Base-by-base conservation (phyloP, 805 yeast genomes). In the Cyberlindnera saturnus region DNA sequence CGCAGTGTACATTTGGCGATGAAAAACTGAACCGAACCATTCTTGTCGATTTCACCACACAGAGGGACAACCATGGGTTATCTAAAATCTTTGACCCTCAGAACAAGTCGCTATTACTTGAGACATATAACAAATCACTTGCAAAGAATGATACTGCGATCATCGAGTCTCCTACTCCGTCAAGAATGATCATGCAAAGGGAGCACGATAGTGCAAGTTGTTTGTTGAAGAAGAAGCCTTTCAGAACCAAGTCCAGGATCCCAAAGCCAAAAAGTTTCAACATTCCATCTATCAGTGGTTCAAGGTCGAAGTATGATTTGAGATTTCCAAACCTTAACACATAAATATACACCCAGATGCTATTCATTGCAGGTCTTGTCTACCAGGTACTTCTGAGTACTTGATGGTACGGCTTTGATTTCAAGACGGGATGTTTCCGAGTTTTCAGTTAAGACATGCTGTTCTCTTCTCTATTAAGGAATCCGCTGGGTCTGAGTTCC, bases 1-100 rank as follows among this genome's bases (percentile, higher is more conserved):
- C 13, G 4, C 28, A 23, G 11, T 10, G 11, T 23, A 23, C 28
- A 9, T 23, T 23, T 23, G 28, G 28, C 4, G 11, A 23, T 23
- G 28, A 23, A 8, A 23, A 23, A 23, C 28, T 23, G 28, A 10
- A 23, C 28, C 28, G 28, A 23, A 23, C 28, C 11, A 8, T 23
- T 23, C 28, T 23, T 10, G 11, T 9, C 4, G 28, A 23, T 23
- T 8, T 23, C 28, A 23, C 28, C 28, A 18, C 29, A 5, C 14
- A 7, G 26, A 15, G 19, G 7, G 15, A 23, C n/a, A 18, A n/a
- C 14, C 32, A 23, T n/a, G 32, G 38, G 19, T 23, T 36, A n/a
- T 36, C 38, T 9, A 18, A 32, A 8, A 46, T 51, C 29, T 49
- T 51, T 40, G 52, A 51, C 34, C 47, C 51, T 8, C 15, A 40